Evolutionary conservation across 305 asterid species (phyloP).

Genomic region (Striga hermonthica): DNA sequence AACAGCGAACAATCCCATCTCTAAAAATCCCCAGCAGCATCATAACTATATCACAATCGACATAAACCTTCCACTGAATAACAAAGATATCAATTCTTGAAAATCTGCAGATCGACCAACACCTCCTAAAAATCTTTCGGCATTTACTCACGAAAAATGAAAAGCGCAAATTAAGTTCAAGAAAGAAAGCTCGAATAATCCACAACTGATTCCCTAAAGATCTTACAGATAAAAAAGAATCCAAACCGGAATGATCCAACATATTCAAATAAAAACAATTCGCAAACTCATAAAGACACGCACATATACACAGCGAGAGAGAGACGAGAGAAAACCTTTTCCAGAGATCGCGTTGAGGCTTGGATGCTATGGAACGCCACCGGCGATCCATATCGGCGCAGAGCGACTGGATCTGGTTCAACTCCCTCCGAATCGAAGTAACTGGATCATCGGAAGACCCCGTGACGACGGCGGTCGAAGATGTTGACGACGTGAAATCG

Average conservation of each 20-base stretch:
- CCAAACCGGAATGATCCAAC: neutral
- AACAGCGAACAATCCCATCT: slow-evolving; percentile 21
- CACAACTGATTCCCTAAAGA: slow-evolving; percentile 3
- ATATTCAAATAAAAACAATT: slow-evolving; percentile 1
- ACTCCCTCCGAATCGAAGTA: slow-evolving; percentile 49
- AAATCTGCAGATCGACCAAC: neutral
- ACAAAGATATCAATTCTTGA: slow-evolving; percentile 5
- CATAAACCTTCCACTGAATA: slow-evolving; percentile 1
- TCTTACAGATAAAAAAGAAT: neutral
- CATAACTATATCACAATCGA: slow-evolving; percentile 10
- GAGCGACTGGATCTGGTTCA: slow-evolving; percentile 64
- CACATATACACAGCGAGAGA: neutral
- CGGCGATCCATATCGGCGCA: slow-evolving; percentile 80
- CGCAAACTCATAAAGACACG: slow-evolving; percentile 33
- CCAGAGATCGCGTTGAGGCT: slow-evolving; percentile 52
- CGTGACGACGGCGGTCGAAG: slow-evolving; percentile 43
- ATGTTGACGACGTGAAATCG: slow-evolving; percentile 59
- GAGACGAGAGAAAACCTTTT: neutral
- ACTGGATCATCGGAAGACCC: slow-evolving; percentile 52
- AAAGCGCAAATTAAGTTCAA: slow-evolving; percentile 17
- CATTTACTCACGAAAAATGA: neutral
- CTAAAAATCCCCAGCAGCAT: slow-evolving; percentile 1
- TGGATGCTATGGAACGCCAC: slow-evolving; percentile 80
- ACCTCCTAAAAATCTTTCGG: slow-evolving; percentile 24
- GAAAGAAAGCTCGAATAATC: neutral